Conservation (phyloP, 2,329 filamentous ascomycete species). For the Emergomyces africanus region DNA sequence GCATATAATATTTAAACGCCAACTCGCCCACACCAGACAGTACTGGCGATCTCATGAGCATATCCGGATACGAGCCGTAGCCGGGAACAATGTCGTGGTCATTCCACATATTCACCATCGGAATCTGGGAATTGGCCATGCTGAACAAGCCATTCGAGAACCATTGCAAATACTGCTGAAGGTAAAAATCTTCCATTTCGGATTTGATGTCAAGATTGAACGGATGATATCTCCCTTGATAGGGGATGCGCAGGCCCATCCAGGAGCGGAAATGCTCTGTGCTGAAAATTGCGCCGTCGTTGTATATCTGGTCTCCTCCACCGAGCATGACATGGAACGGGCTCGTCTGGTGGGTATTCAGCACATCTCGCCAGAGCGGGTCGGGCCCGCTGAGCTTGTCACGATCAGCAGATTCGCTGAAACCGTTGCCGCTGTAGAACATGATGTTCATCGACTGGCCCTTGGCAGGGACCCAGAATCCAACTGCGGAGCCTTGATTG, state of each 20-base stretch:
- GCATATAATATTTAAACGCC: constrained; percentile 97
- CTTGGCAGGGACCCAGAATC: constrained; percentile 85
- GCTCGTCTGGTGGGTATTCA: constrained; percentile 79
- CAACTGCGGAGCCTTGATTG: constrained; percentile 75
- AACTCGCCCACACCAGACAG: constrained; percentile 82
- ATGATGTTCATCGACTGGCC: constrained; percentile 93
- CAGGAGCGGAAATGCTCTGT: constrained; percentile 69
- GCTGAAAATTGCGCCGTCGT: constrained; percentile 67
- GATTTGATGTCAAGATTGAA: constrained; percentile 75
- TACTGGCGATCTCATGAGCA: constrained; percentile 81
- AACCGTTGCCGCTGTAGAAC: constrained; percentile 97
- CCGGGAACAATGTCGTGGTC: constrained; percentile 90
- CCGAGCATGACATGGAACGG: constrained; percentile 99
- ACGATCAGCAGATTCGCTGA: constrained; percentile 65
- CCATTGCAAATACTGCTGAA: constrained; percentile 84
- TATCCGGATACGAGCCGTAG: constrained; percentile 82
- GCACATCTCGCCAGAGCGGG: constrained; percentile 89
- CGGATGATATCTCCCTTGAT: constrained; percentile 64
- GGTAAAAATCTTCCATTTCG: constrained; percentile 78
- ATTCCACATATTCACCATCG: constrained; percentile 97
- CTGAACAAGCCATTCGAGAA: constrained; percentile 92
- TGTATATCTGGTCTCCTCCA: constrained; percentile 94
- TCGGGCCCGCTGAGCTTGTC: constrained; percentile 82
- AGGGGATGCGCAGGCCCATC: constrained; percentile 65
- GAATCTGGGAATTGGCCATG: constrained; percentile 87